These are phyloP conservation scores for Thuja plicata DNA, from an alignment of 83 land plant genomes.

Conservation along the genomic window DNA sequence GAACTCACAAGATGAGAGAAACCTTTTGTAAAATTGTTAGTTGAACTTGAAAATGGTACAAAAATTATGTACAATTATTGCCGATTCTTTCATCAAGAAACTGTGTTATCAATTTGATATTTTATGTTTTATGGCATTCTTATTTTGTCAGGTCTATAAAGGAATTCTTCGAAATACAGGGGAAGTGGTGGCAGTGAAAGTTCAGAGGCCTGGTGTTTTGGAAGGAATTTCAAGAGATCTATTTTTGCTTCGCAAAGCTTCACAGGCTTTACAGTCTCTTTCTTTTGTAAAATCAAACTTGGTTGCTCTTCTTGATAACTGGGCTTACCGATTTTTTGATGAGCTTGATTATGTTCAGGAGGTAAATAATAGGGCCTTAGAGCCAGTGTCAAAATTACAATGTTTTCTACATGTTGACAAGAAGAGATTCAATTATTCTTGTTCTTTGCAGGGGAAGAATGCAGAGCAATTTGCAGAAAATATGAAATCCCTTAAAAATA, in stretches of 20 bases:
- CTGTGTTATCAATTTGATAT: not conserved
- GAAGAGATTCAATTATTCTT: not conserved
- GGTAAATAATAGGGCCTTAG: conserved; percentile 26
- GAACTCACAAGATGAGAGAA: not conserved
- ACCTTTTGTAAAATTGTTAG: not conserved
- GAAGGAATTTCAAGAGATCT: conserved; percentile 52
- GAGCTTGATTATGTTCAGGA: conserved; percentile 57
- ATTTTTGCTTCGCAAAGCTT: conserved; percentile 34
- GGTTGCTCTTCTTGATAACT: conserved; percentile 55
- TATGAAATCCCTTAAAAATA: conserved; percentile 40
- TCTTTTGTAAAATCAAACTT: conserved; percentile 34
- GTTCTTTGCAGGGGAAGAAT: conserved; percentile 37
- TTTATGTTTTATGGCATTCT: not conserved
- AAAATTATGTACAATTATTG: not conserved
- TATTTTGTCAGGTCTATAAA: conserved; percentile 37
- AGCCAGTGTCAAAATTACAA: not conserved
- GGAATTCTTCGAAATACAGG: conserved; percentile 34
- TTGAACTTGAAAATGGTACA: not conserved
- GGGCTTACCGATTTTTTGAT: conserved; percentile 57
- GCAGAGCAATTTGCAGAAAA: conserved; percentile 32
- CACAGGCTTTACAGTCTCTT: conserved; percentile 20
- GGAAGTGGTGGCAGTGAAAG: conserved; percentile 51
- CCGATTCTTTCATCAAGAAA: not conserved
- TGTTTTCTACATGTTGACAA: not conserved
- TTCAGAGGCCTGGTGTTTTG: conserved; percentile 51